Evolutionary conservation across 2,329 filamentous ascomycete genomes (phyloP), one percentile per base, ranked within the genome.

Genomic region (Colletotrichum lini): DNA sequence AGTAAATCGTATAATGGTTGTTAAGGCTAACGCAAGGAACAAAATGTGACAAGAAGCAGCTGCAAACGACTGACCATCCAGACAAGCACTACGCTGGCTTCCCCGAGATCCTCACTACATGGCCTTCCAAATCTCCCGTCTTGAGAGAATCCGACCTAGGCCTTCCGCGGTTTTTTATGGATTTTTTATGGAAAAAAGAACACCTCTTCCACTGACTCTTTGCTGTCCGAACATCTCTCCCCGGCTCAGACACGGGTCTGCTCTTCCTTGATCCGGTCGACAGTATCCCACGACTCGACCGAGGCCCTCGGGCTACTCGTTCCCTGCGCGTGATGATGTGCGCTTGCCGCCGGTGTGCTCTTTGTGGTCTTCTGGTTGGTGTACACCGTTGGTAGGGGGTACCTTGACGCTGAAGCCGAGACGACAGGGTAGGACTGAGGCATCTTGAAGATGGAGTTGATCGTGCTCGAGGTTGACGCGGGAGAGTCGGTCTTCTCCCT

Each of bases 251-350:
- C 47, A 4, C 15, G 15, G 30, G 18, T 10, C 21, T 50, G 16
- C 0, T 56, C 49, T 10, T 70, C n/a, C 42, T 70, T 61, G 16
- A 70, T 21, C 12, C 45, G n/a, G 26, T 70, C 67, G 16, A 67
- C 23, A 26, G 54, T 67, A 57, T 67, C 40, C 49, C 63, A 60
- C 15, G 62, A 67, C 16, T 56, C 63, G 10, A 58, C 42, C 16
- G 62, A 67, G 4, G 56, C 35, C 18, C 66, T 35, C 2, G 52
- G 21, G 3, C 3, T 7, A 13, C 4, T 23, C 18, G 16, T n/a
- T 21, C 16, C 21, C 13, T 38, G n/a, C 15, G 8, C 52, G 52
- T 4, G 38, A 1, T 47, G 5, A 40, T 54, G 16, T n/a, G n/a
- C 18, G 7, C n/a, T 23, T 16, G 7, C 2, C 15, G 10, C 7